phyloP scores from a whole-genome alignment of 192 early-diverging fungal species.

The Coemansia sp. region DNA sequence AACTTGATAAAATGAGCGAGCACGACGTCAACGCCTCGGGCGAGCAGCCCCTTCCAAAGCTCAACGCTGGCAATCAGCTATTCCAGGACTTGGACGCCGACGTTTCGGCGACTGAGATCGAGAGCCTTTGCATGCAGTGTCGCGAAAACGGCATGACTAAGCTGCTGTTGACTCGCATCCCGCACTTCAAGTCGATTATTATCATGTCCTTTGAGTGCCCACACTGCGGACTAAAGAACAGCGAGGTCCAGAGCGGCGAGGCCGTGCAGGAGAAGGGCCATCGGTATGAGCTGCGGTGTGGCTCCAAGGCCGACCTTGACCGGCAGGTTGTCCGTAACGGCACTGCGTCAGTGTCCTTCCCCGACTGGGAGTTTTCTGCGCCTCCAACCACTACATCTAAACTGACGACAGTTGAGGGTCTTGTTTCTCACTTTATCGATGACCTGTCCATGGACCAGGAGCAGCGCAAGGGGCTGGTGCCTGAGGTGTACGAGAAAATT shows the following conservation, averaged over 20 bases:
- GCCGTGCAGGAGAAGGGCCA: conserved; percentile 82
- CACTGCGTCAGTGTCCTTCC: conserved; percentile 71
- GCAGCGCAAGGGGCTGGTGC: conserved; percentile 67
- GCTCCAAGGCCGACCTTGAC: conserved; percentile 76
- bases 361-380: conserved; percentile 88
- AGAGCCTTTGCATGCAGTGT: conserved; percentile 91
- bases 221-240: conserved; percentile 88
- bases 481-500: conserved; percentile 73
- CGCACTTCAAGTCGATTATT: conserved; percentile 89
- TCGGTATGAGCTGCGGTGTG: conserved; percentile 61
- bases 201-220: conserved; percentile 84
- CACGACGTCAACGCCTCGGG: neutral
- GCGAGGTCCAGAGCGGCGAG: conserved; percentile 86
- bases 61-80: conserved; percentile 53
- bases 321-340: conserved; percentile 91
- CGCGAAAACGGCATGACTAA: conserved; percentile 83
- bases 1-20: neutral
- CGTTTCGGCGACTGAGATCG: conserved; percentile 77
- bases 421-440: conserved; percentile 74
- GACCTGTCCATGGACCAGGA: conserved; percentile 79
- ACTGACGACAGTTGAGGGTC: conserved; percentile 91
- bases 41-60: conserved; percentile 26
- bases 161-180: conserved; percentile 85
- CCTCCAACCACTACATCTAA: conserved; percentile 77
- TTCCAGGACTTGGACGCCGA: conserved; percentile 71